These are phyloP conservation scores for Coniella lustricola DNA, from an alignment of 2,329 filamentous ascomycete species.

Conservation along the genomic window DNA sequence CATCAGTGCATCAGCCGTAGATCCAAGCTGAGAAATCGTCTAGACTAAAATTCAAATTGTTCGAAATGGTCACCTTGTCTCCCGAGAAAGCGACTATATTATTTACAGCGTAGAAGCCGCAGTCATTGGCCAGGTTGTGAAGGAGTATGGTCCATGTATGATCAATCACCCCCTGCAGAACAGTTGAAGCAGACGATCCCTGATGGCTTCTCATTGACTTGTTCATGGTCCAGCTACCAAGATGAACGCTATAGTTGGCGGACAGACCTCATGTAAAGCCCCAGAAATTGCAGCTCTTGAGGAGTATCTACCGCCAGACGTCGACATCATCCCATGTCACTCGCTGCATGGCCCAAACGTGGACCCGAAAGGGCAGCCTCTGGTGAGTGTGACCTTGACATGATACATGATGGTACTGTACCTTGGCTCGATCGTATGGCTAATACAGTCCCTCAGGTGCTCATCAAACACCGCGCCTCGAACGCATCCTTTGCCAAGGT, in stretches of 20 bases:
- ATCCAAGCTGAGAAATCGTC: slow-evolving; percentile 43
- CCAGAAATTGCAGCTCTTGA: slow-evolving; percentile 94
- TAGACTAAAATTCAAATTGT: slow-evolving; percentile 84
- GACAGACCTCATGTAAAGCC: slow-evolving; percentile 96
- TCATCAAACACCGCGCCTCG: slow-evolving; percentile 88
- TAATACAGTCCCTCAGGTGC: slow-evolving; percentile 44
- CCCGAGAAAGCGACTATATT: slow-evolving; percentile 94
- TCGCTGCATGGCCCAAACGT: slow-evolving; percentile 91
- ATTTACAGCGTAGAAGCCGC: slow-evolving; percentile 98
- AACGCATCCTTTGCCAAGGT: slow-evolving; percentile 71
- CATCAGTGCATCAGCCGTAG: slow-evolving; percentile 24
- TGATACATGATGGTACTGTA: too few species aligned
- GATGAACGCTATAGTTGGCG: slow-evolving; percentile 88
- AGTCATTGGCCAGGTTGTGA: slow-evolving; percentile 79
- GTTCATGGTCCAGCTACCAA: slow-evolving; percentile 65
- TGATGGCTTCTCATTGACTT: slow-evolving; percentile 14
- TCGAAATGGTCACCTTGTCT: slow-evolving; percentile 91
- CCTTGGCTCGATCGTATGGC: too few species aligned
- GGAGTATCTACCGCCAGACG: slow-evolving; percentile 75
- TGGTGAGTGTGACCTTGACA: slow-evolving; percentile 49
- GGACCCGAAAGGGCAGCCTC: slow-evolving; percentile 79
- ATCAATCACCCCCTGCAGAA: not conserved
- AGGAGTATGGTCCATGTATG: slow-evolving; percentile 85
- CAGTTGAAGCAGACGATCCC: not conserved
- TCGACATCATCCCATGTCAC: slow-evolving; percentile 92